Evolutionary conservation across 2,329 filamentous ascomycete species (phyloP), one percentile per base, ranked within the genome.

Genomic region (Capronia americana): DNA sequence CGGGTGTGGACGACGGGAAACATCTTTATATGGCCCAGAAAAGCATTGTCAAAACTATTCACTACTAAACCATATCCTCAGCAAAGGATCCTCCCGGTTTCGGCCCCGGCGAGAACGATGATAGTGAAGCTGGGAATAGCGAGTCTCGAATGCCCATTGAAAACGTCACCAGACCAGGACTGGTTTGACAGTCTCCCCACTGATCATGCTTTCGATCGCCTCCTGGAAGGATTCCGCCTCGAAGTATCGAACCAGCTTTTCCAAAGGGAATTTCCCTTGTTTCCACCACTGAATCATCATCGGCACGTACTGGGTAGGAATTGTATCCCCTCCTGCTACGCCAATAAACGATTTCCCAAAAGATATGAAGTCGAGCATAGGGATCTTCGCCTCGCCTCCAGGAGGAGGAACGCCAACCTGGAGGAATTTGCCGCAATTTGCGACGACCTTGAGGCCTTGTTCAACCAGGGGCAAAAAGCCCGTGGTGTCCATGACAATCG

Each of bases 251-350:
- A 80, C 75, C 24, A 84, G 61, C 72, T 78, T 80, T 24, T 83
- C 77, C 41, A 84, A 73, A 0, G 82, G 82, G 48, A 84, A 80
- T 65, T 74, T 77, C 8, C 81, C 82, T 48, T 81, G 76, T 12
- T 76, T 72, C 61, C 82, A 82, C 82, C 82, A 84, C 56, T 79
- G 67, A 12, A 84, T 81, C 80, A 84, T 75, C 72, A 80, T 74
- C 0, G 82, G 82, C 5, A 84, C 30, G 41, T 48, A 51, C 32
- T 60, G 57, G 80, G 77, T 54, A 32, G 30, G 30, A 11, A 32
- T 32, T 32, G 30, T 32, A 32, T 30, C 28, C 28, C 28, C 28
- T 30, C 28, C 28, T 7, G 28, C 28, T 8, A 30, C 28, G 28
- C 28, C 28, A 30, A 30, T 30, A 30, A 30, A 30, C 28, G 28